Percentiles rank a stretch among this genome's conserved stretches.
Evolutionary conservation across 352 stramenopile species (phyloP).

Genomic region (Thalassiosira exigua): DNA sequence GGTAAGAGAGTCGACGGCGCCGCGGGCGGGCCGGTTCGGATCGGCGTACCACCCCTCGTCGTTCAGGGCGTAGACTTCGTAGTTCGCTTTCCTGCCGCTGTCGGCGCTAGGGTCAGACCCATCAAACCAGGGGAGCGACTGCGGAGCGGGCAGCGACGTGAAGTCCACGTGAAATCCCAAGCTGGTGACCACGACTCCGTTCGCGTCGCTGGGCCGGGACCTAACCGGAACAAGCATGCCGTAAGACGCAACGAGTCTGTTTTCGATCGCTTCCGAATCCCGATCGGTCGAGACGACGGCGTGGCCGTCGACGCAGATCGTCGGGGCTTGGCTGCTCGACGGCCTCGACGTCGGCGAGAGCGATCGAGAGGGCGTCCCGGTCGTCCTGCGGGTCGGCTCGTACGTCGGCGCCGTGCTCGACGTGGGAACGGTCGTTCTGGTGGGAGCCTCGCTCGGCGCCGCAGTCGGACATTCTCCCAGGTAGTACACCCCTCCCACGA

Average conservation of each 20-base stretch:
- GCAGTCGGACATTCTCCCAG: conserved; percentile 8
- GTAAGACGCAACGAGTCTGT: conserved; percentile 27
- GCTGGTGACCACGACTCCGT: conserved; percentile 29
- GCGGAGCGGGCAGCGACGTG: neutral
- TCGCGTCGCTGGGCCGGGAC: conserved; percentile 12
- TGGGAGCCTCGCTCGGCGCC: neutral
- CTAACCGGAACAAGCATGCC: conserved; percentile 30
- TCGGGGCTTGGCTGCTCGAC: neutral
- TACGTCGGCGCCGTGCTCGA: neutral
- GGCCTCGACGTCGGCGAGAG: neutral
- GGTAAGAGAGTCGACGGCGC: neutral
- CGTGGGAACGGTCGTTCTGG: neutral
- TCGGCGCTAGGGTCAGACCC: neutral
- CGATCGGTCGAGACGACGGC: conserved; percentile 28
- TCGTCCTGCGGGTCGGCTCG: neutral
- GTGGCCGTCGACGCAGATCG: conserved; percentile 16
- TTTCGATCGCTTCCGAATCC: conserved; percentile 10
- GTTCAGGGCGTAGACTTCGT: conserved; percentile 27
- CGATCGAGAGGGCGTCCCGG: neutral
- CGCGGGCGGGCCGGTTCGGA: conserved; percentile 16
- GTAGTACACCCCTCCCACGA: conserved; percentile 24
- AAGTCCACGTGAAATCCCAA: conserved; percentile 37
- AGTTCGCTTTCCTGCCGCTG: conserved; percentile 1
- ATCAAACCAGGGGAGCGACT: too few relatives aligned
- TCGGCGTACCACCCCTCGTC: conserved; percentile 28